Base-by-base conservation (phyloP, 169 alveolate species). In the Babesia bovis region DNA sequence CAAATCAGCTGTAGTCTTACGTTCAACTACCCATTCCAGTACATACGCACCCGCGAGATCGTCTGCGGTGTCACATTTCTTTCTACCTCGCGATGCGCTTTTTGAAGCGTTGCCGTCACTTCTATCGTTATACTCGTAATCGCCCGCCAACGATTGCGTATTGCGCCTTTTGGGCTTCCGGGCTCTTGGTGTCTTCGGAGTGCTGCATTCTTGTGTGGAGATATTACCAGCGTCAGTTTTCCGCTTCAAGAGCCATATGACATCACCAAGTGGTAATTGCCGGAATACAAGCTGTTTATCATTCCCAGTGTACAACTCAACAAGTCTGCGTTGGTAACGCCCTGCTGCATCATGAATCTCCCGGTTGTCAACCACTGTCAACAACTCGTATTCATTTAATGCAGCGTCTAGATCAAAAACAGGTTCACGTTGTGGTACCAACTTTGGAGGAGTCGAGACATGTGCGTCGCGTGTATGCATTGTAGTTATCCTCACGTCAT, bases 21-120 rank as follows among this genome's bases (percentile, higher is more conserved):
- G 70, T 67, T 91, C 95, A 21, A 91, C 61, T 15, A 91, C 85
- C 95, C 95, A 91, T 30, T 90, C 93, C 26, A 91, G 58, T 23
- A 91, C 92, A 55, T 52, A 88, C 28, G 77, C 81, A 45, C 87
- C 91, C 23, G 71, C 82, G 25, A 85, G 66, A 10, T 75, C 66
- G 38, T 84, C 66, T 30, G 49, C 72, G 17, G 59, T 90, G 4
- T 28, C 49, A 19, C 32, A 4, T 1, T 23, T 13, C 30, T 32
- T 56, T 1, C 66, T 52, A 17, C 0, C 66, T 7, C 17, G 42
- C 32, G 52, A 56, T 45, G 35, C 9, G 38, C 42, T 52, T 4
- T 23, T 28, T 13, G 35, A 15, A 6, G 17, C 15, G 7, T 23
- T 35, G 2, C 2, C 40, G 38, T 44, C 66, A 21, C 33, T 15